Evolutionary conservation across 2,329 filamentous ascomycete genomes (phyloP).

Genomic region (Chrysosporium queenslandicum): DNA sequence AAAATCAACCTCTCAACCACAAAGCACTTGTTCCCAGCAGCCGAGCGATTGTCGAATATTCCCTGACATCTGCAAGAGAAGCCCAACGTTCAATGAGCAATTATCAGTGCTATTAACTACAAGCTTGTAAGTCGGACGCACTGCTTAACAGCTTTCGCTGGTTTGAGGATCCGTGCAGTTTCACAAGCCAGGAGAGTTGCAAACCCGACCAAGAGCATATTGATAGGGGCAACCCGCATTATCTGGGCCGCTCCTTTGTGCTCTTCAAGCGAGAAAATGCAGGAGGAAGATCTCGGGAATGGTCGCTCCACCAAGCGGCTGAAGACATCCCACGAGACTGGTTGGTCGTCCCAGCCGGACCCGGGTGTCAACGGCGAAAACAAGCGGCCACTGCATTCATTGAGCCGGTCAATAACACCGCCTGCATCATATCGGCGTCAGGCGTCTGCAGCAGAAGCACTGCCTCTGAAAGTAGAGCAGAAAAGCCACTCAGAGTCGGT

Average conservation of each 20-base stretch:
- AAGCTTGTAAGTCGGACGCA: no score
- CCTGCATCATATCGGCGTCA: slow-evolving; percentile 18
- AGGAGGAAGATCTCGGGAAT: background rate
- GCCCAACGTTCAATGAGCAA: background rate
- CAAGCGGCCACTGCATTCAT: slow-evolving; percentile 20
- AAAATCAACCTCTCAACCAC: no score
- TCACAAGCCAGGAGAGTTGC: background rate
- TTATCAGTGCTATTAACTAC: no score
- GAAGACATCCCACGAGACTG: slow-evolving; percentile 11
- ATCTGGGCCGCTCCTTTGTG: background rate
- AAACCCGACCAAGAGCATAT: background rate
- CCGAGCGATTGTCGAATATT: no score
- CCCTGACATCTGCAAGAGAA: background rate
- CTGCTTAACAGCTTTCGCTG: background rate
- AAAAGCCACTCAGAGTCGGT: background rate
- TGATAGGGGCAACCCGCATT: no score
- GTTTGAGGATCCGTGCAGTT: background rate
- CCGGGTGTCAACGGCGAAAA: background rate
- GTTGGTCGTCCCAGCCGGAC: background rate
- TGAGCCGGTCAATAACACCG: slow-evolving; percentile 26
- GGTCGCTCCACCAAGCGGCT: slow-evolving; percentile 14
- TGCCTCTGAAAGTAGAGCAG: background rate
- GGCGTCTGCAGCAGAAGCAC: background rate
- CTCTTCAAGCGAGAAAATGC: background rate
- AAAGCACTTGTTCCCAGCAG: no score